Evolutionary conservation across 495 filamentous ascomycete genomes (phyloP).

Genomic region (Aspergillus bridgeri): DNA sequence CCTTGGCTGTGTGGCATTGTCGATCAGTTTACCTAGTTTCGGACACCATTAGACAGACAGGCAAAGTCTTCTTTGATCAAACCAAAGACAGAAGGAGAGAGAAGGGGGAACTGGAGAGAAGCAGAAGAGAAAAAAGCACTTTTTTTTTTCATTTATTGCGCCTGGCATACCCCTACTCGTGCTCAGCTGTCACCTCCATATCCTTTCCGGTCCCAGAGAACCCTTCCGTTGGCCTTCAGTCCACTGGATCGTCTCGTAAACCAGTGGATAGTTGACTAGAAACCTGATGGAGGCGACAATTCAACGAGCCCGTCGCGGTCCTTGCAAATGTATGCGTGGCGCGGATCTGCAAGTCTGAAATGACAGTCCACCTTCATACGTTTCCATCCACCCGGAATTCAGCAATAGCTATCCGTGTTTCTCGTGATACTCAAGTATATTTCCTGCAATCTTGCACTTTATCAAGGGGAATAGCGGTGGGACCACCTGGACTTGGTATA

Average conservation of each 20-base stretch:
- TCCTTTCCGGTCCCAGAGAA: conserved; percentile 16
- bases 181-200: conserved; percentile 17
- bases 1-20: conserved; percentile 36
- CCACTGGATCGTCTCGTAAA: conserved; percentile 38
- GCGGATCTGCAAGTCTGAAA: conserved; percentile 3
- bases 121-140: conserved; percentile 26
- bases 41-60: conserved; percentile 45
- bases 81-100: conserved; percentile 32
- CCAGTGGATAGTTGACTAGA: conserved; percentile 30
- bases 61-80: conserved; percentile 29
- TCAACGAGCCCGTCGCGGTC: conserved; percentile 1
- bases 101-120: conserved; percentile 29
- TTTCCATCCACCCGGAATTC: background rate
- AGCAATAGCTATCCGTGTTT: background rate
- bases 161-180: conserved; percentile 33
- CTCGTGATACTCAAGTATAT: background rate
- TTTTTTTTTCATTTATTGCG: conserved; percentile 37
- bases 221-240: conserved; percentile 15
- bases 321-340: conserved; percentile 17
- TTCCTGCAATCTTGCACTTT: background rate
- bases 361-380: background rate
- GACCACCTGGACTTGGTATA: background rate
- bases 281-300: conserved; percentile 5
- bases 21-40: conserved; percentile 47
- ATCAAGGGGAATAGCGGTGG: background rate